Percentiles rank a stretch among this genome's conserved stretches.
These are phyloP conservation scores for Sapria himalayana DNA, from an alignment of 345 rosid species.

Conservation along the genomic window DNA sequence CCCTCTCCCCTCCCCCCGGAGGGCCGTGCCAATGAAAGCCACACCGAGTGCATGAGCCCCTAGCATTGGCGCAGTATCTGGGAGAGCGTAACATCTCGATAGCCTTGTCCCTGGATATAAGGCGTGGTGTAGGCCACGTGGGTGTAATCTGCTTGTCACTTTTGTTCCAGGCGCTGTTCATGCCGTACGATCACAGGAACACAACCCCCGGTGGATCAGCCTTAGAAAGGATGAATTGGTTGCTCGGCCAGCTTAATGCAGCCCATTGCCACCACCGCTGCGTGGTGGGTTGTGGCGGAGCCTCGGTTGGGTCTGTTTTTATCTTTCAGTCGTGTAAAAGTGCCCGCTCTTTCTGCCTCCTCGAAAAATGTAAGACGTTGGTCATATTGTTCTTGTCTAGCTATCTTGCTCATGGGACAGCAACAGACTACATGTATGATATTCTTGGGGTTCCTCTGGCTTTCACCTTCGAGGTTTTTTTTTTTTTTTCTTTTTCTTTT, in stretches of 20 bases:
- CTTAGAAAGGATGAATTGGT: constrained; percentile 31
- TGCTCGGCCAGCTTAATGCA: constrained; percentile 58
- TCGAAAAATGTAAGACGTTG: too few relatives aligned
- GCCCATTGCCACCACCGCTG: constrained; percentile 62
- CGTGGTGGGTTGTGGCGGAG: constrained; percentile 88
- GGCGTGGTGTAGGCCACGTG: too few relatives aligned
- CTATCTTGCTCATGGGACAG: constrained; percentile 95
- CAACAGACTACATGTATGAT: constrained; percentile 89
- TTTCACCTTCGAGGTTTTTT: constrained; percentile 84
- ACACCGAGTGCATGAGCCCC: too few relatives aligned
- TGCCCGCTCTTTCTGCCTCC: too few relatives aligned
- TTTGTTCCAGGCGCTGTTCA: constrained; percentile 55
- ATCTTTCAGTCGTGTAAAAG: constrained; percentile 1
- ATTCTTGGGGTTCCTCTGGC: constrained; percentile 77
- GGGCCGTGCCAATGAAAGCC: too few relatives aligned
- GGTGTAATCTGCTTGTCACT: constrained; percentile 3
- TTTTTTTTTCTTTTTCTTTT: neutral
- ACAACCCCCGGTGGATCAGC: constrained; percentile 54
- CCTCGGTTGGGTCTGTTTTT: constrained; percentile 78
- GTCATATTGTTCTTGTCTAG: too few relatives aligned
- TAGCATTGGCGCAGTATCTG: too few relatives aligned
- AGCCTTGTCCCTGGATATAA: too few relatives aligned
- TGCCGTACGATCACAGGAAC: constrained; percentile 96
- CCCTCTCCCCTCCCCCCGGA: too few relatives aligned
- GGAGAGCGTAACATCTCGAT: too few relatives aligned